These are phyloP conservation scores for Polyporus arcularius DNA, from an alignment of 768 basidiomycete genomes.

Conservation along the genomic window DNA sequence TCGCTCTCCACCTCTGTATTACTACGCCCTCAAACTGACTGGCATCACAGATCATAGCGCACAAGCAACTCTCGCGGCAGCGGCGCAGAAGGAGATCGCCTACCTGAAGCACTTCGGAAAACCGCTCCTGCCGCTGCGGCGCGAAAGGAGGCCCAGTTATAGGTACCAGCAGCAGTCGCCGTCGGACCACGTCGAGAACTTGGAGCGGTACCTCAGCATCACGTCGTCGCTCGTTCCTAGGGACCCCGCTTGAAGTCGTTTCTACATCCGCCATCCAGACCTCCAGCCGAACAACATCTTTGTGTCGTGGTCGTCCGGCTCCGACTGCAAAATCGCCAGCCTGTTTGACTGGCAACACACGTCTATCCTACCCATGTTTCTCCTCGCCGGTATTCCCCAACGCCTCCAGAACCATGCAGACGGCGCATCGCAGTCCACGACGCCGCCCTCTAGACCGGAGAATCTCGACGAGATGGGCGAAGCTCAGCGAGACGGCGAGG, in stretches of 20 bases:
- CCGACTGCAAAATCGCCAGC: conserved; percentile 36
- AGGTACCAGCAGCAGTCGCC: conserved; percentile 45
- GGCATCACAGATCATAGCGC: too few relatives aligned
- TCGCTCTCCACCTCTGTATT: not conserved
- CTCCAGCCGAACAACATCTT: conserved; percentile 47
- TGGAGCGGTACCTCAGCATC: conserved; percentile 49
- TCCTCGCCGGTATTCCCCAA: conserved; percentile 47
- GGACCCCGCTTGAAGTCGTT: conserved; percentile 39
- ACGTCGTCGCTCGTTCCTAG: conserved; percentile 46
- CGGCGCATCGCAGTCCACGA: conserved; percentile 41
- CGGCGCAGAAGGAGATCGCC: too few relatives aligned
- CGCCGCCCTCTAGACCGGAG: conserved; percentile 43
- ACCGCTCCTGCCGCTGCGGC: too few relatives aligned
- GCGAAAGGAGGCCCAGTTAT: conserved; percentile 43
- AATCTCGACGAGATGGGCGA: conserved; percentile 42
- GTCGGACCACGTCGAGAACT: conserved; percentile 48
- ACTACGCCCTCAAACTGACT: too few relatives aligned
- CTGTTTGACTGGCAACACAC: conserved; percentile 41
- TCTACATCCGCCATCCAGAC: conserved; percentile 50
- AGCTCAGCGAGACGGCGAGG: conserved; percentile 33
- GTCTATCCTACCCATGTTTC: conserved; percentile 52
- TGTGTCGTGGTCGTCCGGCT: conserved; percentile 49
- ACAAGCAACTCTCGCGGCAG: too few relatives aligned
- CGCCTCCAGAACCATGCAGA: conserved; percentile 50
- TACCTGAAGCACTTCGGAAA: too few relatives aligned